Base-by-base conservation (phyloP, 2,329 filamentous ascomycete genomes). In the Pseudocercospora vitis region DNA sequence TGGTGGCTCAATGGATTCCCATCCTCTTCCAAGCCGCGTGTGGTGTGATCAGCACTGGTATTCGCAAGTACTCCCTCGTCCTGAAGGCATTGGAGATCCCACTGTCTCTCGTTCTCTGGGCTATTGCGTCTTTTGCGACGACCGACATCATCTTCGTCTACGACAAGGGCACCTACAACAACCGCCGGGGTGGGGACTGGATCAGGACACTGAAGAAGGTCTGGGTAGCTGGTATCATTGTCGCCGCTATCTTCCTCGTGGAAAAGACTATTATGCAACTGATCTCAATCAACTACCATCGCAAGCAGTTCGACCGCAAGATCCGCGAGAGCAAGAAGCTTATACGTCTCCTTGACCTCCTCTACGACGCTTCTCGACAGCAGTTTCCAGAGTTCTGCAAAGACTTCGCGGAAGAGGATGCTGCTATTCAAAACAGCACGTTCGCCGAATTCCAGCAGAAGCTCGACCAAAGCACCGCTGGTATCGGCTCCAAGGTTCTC, bases 251-350 rank as follows among this genome's bases (percentile, higher is more conserved):
- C 8, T 82, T 85, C 56, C 76, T 88, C 7, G 81, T 72, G n/a
- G 84, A 89, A 70, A 88, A 87, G 71, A 76, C 83, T 37, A 75
- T 88, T 50, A 81, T 89, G 21, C 86, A 88, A 69, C 74, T 88
- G 32, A 86, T 89, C 63, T 85, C 83, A 62, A 82, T 89, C 64
- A 82, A 82, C 23, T 89, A 89, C 67, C 86, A 89, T 66, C 83
- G 86, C 64, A 79, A 85, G 50, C 88, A 86, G 29, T 88, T 88
- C 68, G 81, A 84, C 64, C 82, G 83, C 29, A 75, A 73, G 61
- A 94, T 95, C 75, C 85, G 86, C 67, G 82, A 87, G 40, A 91
- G 87, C 24, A 95, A 95, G 74, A 83, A 81, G 45, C 85, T 89
- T 56, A 80, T 94, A 24, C 77, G 81, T 62, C 78, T 94, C 3